These are phyloP conservation scores for Oryza meyeriana DNA, from an alignment of 176 grass and related monocot species.

Conservation along the genomic window DNA sequence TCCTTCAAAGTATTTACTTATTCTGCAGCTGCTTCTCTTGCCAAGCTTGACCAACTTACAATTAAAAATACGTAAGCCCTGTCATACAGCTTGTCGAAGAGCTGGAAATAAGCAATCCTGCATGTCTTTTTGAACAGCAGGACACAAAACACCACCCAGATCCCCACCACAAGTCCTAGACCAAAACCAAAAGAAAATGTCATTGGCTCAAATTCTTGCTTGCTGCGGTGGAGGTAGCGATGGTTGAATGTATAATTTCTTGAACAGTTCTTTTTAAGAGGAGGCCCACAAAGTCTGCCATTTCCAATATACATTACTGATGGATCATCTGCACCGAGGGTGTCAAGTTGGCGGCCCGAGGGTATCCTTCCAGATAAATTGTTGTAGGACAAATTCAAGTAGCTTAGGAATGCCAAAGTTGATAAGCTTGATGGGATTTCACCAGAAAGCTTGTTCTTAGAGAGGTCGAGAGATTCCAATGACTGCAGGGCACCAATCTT, in stretches of 20 bases:
- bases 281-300: conserved; percentile 15
- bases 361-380: conserved; percentile 34
- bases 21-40: background rate
- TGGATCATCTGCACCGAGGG: background rate
- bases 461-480: conserved; percentile 50
- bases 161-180: conserved; percentile 28
- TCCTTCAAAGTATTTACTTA: background rate
- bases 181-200: background rate
- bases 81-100: background rate
- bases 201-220: background rate
- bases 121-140: conserved; percentile 32
- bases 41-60: conserved; percentile 2
- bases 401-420: background rate
- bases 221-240: background rate
- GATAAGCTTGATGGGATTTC: conserved; percentile 16
- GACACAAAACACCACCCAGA: conserved; percentile 30
- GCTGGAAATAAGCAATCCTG: conserved; percentile 28
- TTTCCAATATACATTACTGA: conserved; percentile 33
- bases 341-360: conserved; percentile 25
- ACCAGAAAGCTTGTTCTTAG: conserved; percentile 32
- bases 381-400: conserved; percentile 47
- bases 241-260: background rate
- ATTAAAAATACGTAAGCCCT: background rate
- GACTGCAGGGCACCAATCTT: conserved; percentile 25
- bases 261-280: conserved; percentile 22